Evolutionary conservation across 2,329 filamentous ascomycete genomes (phyloP).

Genomic region (Colletotrichum paranaense): DNA sequence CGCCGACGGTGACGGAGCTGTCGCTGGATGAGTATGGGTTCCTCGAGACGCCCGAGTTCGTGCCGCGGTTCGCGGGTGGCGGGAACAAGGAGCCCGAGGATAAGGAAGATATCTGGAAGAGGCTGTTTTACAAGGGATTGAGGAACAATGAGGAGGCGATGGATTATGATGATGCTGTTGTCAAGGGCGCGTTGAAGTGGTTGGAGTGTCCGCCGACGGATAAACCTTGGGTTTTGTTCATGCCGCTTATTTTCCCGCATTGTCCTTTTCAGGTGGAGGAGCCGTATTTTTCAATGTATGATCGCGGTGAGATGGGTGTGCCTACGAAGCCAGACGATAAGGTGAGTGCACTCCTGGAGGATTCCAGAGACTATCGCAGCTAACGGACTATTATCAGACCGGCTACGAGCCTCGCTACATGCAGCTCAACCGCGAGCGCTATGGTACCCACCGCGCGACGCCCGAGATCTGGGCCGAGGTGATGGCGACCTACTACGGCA

Average conservation of each 20-base stretch:
- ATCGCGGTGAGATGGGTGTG: conserved; percentile 43
- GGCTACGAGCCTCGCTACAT: conserved; percentile 57
- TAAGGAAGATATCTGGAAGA: conserved; percentile 48
- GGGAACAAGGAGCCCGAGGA: conserved; percentile 25
- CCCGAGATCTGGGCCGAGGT: conserved; percentile 56
- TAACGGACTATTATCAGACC: conserved; percentile 40
- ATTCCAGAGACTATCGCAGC: neutral
- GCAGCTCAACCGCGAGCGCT: conserved; percentile 49
- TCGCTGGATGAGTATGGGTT: conserved; percentile 58
- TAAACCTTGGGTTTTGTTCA: conserved; percentile 55
- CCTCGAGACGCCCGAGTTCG: conserved; percentile 49
- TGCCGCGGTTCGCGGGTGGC: conserved; percentile 44
- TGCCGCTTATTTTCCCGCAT: conserved; percentile 57
- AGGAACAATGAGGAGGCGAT: conserved; percentile 48
- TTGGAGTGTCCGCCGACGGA: conserved; percentile 53
- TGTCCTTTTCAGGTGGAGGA: conserved; percentile 61
- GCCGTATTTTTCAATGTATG: conserved; percentile 59
- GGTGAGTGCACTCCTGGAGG: neutral
- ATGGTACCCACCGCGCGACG: conserved; percentile 52
- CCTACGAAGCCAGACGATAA: conserved; percentile 21
- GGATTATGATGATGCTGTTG: conserved; percentile 58
- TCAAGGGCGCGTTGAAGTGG: conserved; percentile 55
- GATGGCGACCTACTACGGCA: conserved; percentile 58
- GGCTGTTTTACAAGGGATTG: conserved; percentile 54
- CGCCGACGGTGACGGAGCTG: conserved; percentile 55